These are phyloP conservation scores for Xylaria intraflava DNA, from an alignment of 495 filamentous ascomycete species.

Conservation along the genomic window DNA sequence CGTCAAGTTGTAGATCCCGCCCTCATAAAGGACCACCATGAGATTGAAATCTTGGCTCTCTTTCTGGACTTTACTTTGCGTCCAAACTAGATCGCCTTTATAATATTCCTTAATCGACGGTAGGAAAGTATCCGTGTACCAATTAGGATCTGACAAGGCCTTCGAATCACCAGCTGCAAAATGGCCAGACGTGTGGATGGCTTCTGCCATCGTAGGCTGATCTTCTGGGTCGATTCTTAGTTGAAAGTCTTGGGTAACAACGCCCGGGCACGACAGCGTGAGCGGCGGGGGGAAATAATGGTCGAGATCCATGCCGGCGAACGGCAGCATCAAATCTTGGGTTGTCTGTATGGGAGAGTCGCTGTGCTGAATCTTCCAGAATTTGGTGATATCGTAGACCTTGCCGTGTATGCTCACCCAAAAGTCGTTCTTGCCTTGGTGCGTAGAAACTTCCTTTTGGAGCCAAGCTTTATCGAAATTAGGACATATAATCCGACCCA, in stretches of 20 bases:
- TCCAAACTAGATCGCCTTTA: constrained; percentile 77
- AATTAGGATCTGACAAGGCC: constrained; percentile 54
- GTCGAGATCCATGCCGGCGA: constrained; percentile 72
- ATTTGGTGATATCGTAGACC: constrained; percentile 88
- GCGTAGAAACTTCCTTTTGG: constrained; percentile 59
- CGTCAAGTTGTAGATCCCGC: constrained; percentile 78
- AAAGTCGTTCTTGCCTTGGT: constrained; percentile 68
- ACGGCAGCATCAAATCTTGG: constrained; percentile 60
- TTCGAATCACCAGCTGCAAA: constrained; percentile 45
- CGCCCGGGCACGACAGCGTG: constrained; percentile 58
- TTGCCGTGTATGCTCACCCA: constrained; percentile 83
- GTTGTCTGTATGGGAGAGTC: constrained; percentile 56
- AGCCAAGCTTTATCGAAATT: constrained; percentile 90
- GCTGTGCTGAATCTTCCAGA: constrained; percentile 78
- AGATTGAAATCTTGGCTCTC: constrained; percentile 61
- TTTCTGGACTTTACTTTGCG: constrained; percentile 45
- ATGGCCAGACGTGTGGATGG: constrained; percentile 63
- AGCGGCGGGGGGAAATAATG: constrained; percentile 81
- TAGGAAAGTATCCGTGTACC: constrained; percentile 70
- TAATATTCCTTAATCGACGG: constrained; percentile 78
- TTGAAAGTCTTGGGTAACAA: constrained; percentile 50
- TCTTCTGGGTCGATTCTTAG: constrained; percentile 45
- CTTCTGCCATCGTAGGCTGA: constrained; percentile 47
- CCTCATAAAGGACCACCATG: constrained; percentile 71
- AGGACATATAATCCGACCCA: constrained; percentile 81